These are phyloP conservation scores for Codiaeum variegatum DNA, from an alignment of 441 rosid genomes.

Conservation along the genomic window DNA sequence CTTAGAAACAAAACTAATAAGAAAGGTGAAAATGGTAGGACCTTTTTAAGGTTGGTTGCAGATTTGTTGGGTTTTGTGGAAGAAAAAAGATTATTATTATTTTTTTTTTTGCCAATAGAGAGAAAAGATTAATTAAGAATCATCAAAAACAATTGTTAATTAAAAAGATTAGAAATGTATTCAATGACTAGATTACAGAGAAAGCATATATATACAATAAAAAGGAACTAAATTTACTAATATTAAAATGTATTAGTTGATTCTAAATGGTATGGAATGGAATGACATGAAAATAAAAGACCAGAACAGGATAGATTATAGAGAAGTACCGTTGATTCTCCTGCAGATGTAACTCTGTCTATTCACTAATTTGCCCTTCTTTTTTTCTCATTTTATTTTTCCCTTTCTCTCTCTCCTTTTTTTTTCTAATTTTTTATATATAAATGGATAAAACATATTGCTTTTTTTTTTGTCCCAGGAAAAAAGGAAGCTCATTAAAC, in stretches of 20 bases:
- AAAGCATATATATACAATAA: not conserved
- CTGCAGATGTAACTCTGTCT: not conserved
- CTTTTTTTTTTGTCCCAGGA: too few species aligned
- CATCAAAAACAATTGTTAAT: not conserved
- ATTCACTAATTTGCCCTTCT: constrained; percentile 18
- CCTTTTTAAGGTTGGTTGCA: constrained; percentile 30
- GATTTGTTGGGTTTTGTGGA: constrained; percentile 37
- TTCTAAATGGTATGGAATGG: constrained; percentile 11
- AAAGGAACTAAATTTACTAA: not conserved
- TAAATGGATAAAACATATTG: too few species aligned
- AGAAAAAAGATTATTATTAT: constrained; percentile 10
- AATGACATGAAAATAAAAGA: not conserved
- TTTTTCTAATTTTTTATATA: too few species aligned
- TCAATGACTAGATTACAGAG: constrained; percentile 11
- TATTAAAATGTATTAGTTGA: not conserved
- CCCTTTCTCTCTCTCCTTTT: not conserved
- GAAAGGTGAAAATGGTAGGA: constrained; percentile 21
- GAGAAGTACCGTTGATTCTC: constrained; percentile 9
- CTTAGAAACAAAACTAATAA: constrained; percentile 13
- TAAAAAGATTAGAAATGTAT: constrained; percentile 8
- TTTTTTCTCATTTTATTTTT: not conserved
- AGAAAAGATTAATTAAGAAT: constrained; percentile 21
- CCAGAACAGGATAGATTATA: not conserved
- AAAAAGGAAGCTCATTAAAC: too few species aligned
- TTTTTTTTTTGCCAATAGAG: too few species aligned